These are phyloP conservation scores for Exobasidium rhododendri DNA, from an alignment of 1,284 basidiomycete species.

Conservation along the genomic window DNA sequence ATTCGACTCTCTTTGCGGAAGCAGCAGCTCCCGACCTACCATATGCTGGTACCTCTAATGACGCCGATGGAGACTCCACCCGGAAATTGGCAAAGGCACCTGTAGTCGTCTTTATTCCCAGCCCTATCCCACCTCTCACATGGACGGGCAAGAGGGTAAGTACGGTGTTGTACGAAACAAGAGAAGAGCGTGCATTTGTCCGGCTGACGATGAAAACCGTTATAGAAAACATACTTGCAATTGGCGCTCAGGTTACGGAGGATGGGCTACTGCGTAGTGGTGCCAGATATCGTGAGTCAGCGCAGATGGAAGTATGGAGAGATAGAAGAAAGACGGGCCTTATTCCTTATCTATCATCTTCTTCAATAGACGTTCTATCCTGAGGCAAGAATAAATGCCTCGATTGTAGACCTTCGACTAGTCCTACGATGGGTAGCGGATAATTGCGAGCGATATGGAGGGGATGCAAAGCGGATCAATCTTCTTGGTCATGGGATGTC, in stretches of 20 bases:
- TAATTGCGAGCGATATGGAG: constrained; percentile 52
- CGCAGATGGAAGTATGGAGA: constrained; percentile 1
- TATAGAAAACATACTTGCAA: constrained; percentile 46
- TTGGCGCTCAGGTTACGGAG: constrained; percentile 52
- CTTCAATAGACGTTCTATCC: constrained; percentile 47
- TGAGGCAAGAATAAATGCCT: constrained; percentile 44
- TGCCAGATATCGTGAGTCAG: constrained; percentile 51
- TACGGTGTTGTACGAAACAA: constrained; percentile 25
- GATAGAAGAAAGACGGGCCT: no score
- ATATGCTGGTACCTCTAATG: no score
- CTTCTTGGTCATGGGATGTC: constrained; percentile 55
- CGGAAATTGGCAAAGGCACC: constrained; percentile 29
- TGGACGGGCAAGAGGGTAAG: constrained; percentile 23
- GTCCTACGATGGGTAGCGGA: constrained; percentile 54
- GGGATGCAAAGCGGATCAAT: constrained; percentile 52
- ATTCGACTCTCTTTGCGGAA: constrained; percentile 24
- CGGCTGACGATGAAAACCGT: no score
- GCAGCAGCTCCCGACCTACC: background rate
- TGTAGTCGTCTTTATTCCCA: constrained; percentile 54
- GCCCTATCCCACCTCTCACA: constrained; percentile 44
- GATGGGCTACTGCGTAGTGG: constrained; percentile 55
- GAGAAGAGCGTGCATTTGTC: no score
- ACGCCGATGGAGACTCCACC: background rate
- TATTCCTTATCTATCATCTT: background rate
- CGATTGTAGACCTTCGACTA: constrained; percentile 51